Evolutionary conservation across 2,329 filamentous ascomycete genomes (phyloP).

Genomic region (Lachnellula suecica): DNA sequence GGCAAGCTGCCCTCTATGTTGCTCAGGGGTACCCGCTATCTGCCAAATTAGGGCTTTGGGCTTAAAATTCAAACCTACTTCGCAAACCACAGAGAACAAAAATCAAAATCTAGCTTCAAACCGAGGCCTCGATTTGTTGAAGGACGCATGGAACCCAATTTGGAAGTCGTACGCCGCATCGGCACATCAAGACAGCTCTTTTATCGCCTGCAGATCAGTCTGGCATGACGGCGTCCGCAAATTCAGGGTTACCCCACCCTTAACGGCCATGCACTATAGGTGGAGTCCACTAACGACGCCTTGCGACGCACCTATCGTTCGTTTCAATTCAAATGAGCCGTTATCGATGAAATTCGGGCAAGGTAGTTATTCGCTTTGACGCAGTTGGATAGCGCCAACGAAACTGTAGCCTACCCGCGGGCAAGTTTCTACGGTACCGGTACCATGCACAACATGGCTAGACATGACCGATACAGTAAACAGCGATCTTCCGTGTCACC

Average conservation of each 20-base stretch:
- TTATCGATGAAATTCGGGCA: not conserved
- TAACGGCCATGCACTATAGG: not conserved
- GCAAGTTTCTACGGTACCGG: not conserved
- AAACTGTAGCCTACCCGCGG: not conserved
- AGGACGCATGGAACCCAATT: not conserved
- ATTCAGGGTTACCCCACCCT: not conserved
- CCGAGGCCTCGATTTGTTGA: not conserved
- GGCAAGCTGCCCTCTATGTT: no score
- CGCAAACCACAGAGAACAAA: no score
- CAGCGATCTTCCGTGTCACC: not conserved
- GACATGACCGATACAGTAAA: not conserved
- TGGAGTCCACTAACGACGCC: not conserved
- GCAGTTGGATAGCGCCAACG: not conserved
- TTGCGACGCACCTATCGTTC: not conserved
- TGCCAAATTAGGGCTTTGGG: no score
- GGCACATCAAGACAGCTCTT: no score
- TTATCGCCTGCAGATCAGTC: no score
- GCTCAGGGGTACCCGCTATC: no score
- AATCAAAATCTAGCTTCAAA: not conserved
- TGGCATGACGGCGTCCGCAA: not conserved
- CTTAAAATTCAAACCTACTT: no score
- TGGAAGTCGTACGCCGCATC: not conserved
- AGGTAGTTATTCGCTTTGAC: no score
- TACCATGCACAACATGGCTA: not conserved
- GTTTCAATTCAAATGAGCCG: not conserved